Evolutionary conservation across 306 rosid species (phyloP), one percentile per base, ranked within the genome.

Genomic region (Canavalia gladiata): DNA sequence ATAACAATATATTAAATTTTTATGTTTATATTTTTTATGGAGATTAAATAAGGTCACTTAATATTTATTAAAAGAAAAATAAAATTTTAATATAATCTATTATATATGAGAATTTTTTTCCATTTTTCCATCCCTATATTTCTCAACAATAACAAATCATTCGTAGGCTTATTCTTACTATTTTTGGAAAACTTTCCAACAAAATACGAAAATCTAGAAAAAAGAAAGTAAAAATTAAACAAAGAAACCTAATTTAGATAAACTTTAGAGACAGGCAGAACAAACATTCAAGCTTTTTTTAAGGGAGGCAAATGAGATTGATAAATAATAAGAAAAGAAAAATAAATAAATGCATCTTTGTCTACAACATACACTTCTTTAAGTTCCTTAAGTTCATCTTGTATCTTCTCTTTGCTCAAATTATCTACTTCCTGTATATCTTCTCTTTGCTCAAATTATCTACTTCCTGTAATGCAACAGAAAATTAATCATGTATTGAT

Each of bases 311-410:
- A 39, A 12, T 33, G 60, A 8, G 47, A 60, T 35, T 41, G 47
- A 64, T 3, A 73, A 65, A 82, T 28, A 55, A 78, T 5, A 34
- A 18, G 25, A 18, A 18, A 18, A 18, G 25, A 18, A 18, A 18
- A 18, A 18, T 18, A 18, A 18, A 18, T 18, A 18, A 18, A 18
- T 18, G 25, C 25, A 95, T 98, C 99, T 85, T 95, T 94, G 74
- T 95, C 99, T 79, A 88, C 97, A 72, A 94, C 98, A 83, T 93
- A 97, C 74, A 88, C 97, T 82, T 91, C 87, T 87, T 95, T 95
- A 34, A 95, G 82, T 87, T 92, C 96, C 87, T 83, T 81, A 65
- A 95, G 94, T 84, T 95, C 97, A 35, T 93, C 90, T 81, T 85
- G 87, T 79, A 90, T 86, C 84, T 89, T 97, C 81, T 95, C 96